A percentile compares a stretch with the other conserved stretches of the same genome.
Conservation (phyloP, 2,329 filamentous ascomycete genomes). For the Erysiphe pulchra region DNA sequence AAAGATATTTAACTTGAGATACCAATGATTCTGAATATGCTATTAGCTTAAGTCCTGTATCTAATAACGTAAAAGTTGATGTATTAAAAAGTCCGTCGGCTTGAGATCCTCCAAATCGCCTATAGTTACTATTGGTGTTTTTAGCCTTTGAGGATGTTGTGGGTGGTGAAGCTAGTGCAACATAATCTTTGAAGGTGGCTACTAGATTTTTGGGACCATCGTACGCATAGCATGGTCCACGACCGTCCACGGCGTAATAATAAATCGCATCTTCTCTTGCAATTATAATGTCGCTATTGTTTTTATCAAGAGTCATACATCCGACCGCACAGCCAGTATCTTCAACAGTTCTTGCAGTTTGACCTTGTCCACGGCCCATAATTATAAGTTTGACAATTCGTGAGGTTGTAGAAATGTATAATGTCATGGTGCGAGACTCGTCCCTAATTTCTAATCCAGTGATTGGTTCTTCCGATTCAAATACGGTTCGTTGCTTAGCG, state of each 20-base stretch:
- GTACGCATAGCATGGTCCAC: conserved; percentile 71
- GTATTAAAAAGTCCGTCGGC: conserved; percentile 64
- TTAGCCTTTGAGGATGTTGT: conserved; percentile 13
- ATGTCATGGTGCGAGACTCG: conserved; percentile 35
- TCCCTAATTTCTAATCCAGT: conserved; percentile 62
- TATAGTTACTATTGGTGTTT: conserved; percentile 25
- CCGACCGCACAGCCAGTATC: conserved; percentile 78
- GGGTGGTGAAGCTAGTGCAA: conserved; percentile 63
- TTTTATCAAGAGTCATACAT: conserved; percentile 72
- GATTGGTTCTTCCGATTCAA: conserved; percentile 88
- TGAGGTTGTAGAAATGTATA: conserved; percentile 81
- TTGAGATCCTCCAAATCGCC: conserved; percentile 46
- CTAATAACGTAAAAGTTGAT: conserved; percentile 72
- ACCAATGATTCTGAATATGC: conserved; percentile 71
- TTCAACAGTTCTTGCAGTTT: conserved; percentile 68
- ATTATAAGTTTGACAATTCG: conserved; percentile 70
- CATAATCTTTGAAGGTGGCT: conserved; percentile 57
- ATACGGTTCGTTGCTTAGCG: conserved; percentile 78
- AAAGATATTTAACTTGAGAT: conserved; percentile 53
- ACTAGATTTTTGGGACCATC: conserved; percentile 74
- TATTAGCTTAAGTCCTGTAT: conserved; percentile 72
- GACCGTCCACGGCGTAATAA: conserved; percentile 64
- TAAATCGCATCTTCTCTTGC: conserved; percentile 89
- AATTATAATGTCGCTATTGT: conserved; percentile 67
- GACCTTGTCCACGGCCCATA: conserved; percentile 68